Conservation (phyloP, 306 rosid species). For the Acacia crassicarpa region DNA sequence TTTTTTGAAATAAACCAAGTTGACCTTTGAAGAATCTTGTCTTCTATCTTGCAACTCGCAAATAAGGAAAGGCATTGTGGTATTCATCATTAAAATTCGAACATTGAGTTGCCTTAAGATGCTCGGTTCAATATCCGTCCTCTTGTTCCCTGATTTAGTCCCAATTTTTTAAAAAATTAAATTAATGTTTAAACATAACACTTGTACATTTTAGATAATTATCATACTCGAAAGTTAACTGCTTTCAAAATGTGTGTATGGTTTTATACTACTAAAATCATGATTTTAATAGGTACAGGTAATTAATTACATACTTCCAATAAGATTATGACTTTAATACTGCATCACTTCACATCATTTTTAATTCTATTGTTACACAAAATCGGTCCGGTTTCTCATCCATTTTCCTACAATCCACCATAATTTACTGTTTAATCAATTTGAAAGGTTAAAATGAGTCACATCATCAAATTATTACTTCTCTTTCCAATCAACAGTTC, state of each 20-base stretch:
- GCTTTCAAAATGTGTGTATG: neutral
- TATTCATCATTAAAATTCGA: neutral
- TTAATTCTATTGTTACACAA: too few relatives aligned
- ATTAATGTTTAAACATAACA: neutral
- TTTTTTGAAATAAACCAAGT: neutral
- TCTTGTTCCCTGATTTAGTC: neutral
- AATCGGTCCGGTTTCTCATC: too few relatives aligned
- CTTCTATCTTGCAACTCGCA: neutral
- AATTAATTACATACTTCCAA: neutral
- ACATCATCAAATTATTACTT: too few relatives aligned
- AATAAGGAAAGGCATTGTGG: neutral
- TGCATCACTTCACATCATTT: neutral
- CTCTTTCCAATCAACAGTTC: too few relatives aligned
- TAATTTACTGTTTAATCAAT: too few relatives aligned
- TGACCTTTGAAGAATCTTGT: neutral
- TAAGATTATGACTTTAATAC: too few relatives aligned
- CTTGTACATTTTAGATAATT: neutral
- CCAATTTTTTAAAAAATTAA: neutral
- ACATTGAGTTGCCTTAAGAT: neutral
- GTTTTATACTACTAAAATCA: neutral
- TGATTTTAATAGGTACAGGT: neutral
- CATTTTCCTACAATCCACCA: too few relatives aligned
- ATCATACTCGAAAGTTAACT: too few relatives aligned
- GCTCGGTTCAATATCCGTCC: neutral
- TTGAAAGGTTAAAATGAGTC: too few relatives aligned